Conservation (phyloP, 148 eudicot genomes). For the Rhododendron henanense region DNA sequence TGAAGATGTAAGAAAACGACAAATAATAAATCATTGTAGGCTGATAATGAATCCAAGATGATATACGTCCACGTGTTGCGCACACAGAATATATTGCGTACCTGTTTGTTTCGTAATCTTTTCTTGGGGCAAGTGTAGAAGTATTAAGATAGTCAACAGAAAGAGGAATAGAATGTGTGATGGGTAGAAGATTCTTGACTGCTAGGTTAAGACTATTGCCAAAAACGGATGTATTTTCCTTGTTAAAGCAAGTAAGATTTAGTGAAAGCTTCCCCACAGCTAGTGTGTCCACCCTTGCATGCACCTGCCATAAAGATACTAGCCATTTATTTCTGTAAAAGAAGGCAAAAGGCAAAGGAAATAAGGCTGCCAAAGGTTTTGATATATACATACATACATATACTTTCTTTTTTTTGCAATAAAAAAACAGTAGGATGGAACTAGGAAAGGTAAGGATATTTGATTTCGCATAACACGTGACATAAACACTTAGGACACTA, state of each 20-base stretch:
- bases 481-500: neutral
- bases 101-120: constrained; percentile 85
- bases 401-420: neutral
- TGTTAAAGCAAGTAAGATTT: constrained; percentile 74
- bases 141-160: constrained; percentile 70
- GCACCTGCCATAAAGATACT: constrained; percentile 49
- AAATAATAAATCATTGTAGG: neutral
- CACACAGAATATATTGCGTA: constrained; percentile 13
- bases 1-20: constrained; percentile 9
- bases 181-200: constrained; percentile 64
- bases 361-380: neutral
- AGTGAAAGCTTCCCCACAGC: constrained; percentile 92
- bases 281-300: constrained; percentile 63
- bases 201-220: constrained; percentile 44
- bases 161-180: constrained; percentile 64
- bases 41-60: neutral
- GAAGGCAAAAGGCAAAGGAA: neutral
- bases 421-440: neutral
- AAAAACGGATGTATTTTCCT: constrained; percentile 67
- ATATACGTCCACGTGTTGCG: neutral
- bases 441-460: neutral
- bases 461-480: neutral
- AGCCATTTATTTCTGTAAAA: neutral
- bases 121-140: constrained; percentile 58
- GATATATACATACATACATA: neutral